A percentile compares a stretch with the other conserved stretches of the same genome.
These are phyloP conservation scores for Pholiota adiposa DNA, from an alignment of 1,284 basidiomycete genomes.

Conservation along the genomic window DNA sequence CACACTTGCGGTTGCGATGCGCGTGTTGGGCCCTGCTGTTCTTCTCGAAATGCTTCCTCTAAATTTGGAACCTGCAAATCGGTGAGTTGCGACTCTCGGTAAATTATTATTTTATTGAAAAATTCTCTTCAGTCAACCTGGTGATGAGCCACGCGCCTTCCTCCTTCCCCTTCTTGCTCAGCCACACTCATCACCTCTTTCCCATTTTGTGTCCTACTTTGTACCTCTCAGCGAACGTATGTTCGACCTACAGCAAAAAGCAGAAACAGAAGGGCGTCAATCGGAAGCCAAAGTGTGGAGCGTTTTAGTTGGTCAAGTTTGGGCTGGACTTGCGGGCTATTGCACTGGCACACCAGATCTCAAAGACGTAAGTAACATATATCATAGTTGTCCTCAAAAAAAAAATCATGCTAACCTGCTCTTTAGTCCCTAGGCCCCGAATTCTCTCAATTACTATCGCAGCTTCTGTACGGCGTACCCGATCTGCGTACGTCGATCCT, in stretches of 20 bases:
- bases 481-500: conserved; percentile 85
- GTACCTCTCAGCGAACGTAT: conserved; percentile 93
- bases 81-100: conserved; percentile 50
- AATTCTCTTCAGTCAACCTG: conserved; percentile 51
- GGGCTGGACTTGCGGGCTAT: conserved; percentile 90
- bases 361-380: conserved; percentile 44
- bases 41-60: conserved; percentile 82
- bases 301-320: conserved; percentile 91
- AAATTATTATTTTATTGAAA: not conserved
- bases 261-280: conserved; percentile 69
- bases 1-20: conserved; percentile 83
- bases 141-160: conserved; percentile 82
- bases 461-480: conserved; percentile 89
- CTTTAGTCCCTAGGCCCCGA: conserved; percentile 68
- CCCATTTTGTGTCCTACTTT: conserved; percentile 89
- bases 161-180: conserved; percentile 90
- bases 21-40: conserved; percentile 84
- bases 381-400: not conserved
- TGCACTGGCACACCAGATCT: conserved; percentile 68
- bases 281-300: conserved; percentile 95
- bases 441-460: conserved; percentile 89
- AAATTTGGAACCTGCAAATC: conserved; percentile 81
- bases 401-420: not conserved
- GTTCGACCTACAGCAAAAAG: conserved; percentile 85
- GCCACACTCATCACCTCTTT: conserved; percentile 79